A percentile compares a stretch with the other conserved stretches of the same genome.
Evolutionary conservation across 2,329 filamentous ascomycete species (phyloP).

Genomic region (Torrubiella hemipterigena): DNA sequence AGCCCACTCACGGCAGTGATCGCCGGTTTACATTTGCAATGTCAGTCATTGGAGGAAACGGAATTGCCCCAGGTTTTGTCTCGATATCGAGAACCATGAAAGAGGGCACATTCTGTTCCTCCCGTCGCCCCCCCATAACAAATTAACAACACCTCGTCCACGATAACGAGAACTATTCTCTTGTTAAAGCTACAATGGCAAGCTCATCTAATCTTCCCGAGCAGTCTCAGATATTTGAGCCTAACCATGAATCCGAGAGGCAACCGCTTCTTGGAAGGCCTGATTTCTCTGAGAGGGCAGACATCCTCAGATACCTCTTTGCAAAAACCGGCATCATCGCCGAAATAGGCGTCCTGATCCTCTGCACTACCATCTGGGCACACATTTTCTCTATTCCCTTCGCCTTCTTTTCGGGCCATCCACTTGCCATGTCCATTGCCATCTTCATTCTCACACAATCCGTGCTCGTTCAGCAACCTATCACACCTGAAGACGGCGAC

Average conservation of each 20-base stretch:
- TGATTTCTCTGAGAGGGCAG: not conserved
- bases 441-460: conserved; percentile 62
- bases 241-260: conserved; percentile 13
- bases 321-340: conserved; percentile 66
- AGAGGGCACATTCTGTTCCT: no score
- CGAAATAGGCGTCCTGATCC: conserved; percentile 60
- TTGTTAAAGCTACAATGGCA: conserved; percentile 32
- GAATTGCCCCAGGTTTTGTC: no score
- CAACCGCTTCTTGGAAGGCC: conserved; percentile 29
- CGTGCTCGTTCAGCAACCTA: conserved; percentile 71
- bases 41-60: no score
- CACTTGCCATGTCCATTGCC: conserved; percentile 51
- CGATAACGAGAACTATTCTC: not conserved
- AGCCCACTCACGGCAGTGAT: no score
- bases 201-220: conserved; percentile 52
- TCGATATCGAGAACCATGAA: no score
- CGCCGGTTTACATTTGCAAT: no score
- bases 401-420: conserved; percentile 72
- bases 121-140: no score
- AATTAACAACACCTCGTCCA: conserved; percentile 1
- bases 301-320: not conserved
- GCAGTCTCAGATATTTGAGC: conserved; percentile 14
- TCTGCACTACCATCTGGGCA: conserved; percentile 61
- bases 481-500: conserved; percentile 43
- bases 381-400: conserved; percentile 52